These are phyloP conservation scores for Apiotrichum laibachii DNA, from an alignment of 1,284 basidiomycete genomes.

Conservation along the genomic window DNA sequence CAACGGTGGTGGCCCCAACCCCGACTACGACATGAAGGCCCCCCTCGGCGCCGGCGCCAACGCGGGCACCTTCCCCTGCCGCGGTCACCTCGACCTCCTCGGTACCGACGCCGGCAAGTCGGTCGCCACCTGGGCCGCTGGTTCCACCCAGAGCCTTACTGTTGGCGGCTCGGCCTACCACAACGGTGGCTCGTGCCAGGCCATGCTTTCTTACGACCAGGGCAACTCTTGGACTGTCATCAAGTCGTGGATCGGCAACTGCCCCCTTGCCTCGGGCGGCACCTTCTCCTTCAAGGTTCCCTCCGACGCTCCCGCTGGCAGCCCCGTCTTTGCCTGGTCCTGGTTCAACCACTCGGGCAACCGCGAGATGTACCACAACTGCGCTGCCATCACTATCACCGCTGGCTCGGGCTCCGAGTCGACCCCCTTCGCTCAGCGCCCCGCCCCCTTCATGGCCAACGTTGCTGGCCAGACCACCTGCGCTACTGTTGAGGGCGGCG, in stretches of 20 bases:
- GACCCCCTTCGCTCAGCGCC: conserved; percentile 23
- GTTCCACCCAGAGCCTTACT: conserved; percentile 34
- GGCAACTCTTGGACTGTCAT: conserved; percentile 52
- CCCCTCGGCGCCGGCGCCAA: conserved; percentile 43
- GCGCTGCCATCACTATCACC: conserved; percentile 49
- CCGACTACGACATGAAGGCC: conserved; percentile 48
- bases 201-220: conserved; percentile 50
- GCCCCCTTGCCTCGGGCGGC: conserved; percentile 31
- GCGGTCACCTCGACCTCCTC: conserved; percentile 45
- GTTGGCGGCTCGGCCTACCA: conserved; percentile 45
- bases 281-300: conserved; percentile 46
- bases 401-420: conserved; percentile 28
- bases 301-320: conserved; percentile 40
- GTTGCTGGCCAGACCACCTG: conserved; percentile 43
- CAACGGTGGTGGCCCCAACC: conserved; percentile 30
- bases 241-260: conserved; percentile 48
- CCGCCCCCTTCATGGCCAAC: conserved; percentile 51
- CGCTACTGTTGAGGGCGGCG: conserved; percentile 31
- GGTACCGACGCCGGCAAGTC: conserved; percentile 27
- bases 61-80: conserved; percentile 45
- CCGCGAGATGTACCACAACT: conserved; percentile 52
- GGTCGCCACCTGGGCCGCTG: conserved; percentile 40
- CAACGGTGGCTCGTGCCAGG: conserved; percentile 52
- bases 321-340: conserved; percentile 52
- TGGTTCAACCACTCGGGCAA: conserved; percentile 53